These are phyloP conservation scores for Penicillium sp. DNA, from an alignment of 2,329 filamentous ascomycete species.

Conservation along the genomic window DNA sequence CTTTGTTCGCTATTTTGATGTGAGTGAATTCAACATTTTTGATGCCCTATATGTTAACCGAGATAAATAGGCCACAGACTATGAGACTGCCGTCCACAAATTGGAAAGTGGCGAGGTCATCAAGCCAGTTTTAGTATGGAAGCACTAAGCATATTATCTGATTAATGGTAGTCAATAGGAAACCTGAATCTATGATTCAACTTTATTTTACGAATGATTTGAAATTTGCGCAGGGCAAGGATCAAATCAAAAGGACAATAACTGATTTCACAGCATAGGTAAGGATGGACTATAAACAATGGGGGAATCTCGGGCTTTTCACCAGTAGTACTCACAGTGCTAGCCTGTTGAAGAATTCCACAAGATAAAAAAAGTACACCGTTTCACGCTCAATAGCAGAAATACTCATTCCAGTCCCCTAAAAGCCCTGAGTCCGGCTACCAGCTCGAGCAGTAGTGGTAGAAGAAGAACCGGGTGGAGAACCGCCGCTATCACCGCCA, in stretches of 20 bases:
- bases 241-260: too few species aligned
- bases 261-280: background rate
- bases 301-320: background rate
- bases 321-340: background rate
- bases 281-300: background rate
- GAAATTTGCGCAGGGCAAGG: too few species aligned
- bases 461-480: slow-evolving; percentile 6
- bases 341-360: background rate
- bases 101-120: background rate
- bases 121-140: slow-evolving; percentile 11
- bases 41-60: too few species aligned
- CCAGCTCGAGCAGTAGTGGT: background rate
- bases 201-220: too few species aligned
- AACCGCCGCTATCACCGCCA: slow-evolving; percentile 17
- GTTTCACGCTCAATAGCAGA: background rate
- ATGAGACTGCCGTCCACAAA: background rate
- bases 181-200: too few species aligned
- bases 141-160: background rate
- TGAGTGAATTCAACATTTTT: background rate
- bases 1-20: slow-evolving; percentile 14
- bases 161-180: too few species aligned
- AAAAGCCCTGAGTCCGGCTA: background rate
- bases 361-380: background rate
- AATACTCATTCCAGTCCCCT: background rate
- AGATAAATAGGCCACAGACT: slow-evolving; percentile 2